Conservation (phyloP, 2,329 filamentous ascomycete genomes). For the Ascomycota sp. region DNA sequence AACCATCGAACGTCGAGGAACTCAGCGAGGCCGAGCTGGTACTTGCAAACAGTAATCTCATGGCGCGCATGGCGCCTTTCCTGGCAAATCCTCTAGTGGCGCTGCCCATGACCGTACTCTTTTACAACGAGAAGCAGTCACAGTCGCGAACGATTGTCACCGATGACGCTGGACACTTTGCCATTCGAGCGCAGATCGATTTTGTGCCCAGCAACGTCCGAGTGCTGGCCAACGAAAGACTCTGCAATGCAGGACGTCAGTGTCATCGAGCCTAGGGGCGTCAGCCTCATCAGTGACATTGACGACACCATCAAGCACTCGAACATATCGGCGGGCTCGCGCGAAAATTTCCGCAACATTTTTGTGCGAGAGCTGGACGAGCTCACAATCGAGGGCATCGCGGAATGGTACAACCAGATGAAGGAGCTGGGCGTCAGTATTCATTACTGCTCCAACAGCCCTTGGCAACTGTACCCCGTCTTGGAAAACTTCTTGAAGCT, state of each 20-base stretch:
- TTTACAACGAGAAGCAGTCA: conserved; percentile 72
- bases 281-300: conserved; percentile 92
- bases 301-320: conserved; percentile 96
- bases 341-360: conserved; percentile 90
- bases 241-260: conserved; percentile 63
- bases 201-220: conserved; percentile 83
- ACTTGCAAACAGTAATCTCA: conserved; percentile 67
- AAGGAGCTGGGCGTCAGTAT: conserved; percentile 65
- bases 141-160: conserved; percentile 72
- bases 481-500: conserved; percentile 67
- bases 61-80: conserved; percentile 76
- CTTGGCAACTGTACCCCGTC: conserved; percentile 91
- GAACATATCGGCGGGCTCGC: conserved; percentile 67
- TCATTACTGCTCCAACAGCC: conserved; percentile 98
- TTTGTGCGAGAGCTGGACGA: conserved; percentile 75
- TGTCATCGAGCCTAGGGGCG: conserved; percentile 55
- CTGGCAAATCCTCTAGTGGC: conserved; percentile 64
- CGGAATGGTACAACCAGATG: conserved; percentile 71
- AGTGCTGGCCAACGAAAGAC: conserved; percentile 65
- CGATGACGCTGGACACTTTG: conserved; percentile 78
- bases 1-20: conserved; percentile 22
- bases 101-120: conserved; percentile 74
- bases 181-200: conserved; percentile 56
- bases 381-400: conserved; percentile 68
- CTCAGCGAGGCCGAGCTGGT: conserved; percentile 59